phyloP scores from a whole-genome alignment of 116 monocot species.

The Cymodocea nodosa region DNA sequence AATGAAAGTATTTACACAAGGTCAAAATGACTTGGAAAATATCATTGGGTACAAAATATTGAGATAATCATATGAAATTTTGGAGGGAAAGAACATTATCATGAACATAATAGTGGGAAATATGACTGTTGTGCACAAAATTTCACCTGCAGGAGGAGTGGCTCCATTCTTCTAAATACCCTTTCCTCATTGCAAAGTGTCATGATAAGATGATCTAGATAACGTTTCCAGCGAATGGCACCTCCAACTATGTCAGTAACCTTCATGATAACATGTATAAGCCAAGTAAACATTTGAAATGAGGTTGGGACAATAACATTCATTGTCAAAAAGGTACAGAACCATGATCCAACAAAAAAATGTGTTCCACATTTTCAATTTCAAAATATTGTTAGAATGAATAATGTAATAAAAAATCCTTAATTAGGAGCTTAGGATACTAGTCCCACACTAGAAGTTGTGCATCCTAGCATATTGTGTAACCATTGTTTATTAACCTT shows the following conservation, averaged over 20 bases:
- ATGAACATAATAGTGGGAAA: not conserved
- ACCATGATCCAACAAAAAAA: not conserved
- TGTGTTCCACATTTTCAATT: not conserved
- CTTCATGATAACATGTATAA: slow-evolving; percentile 16
- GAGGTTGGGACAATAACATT: not conserved
- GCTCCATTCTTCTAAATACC: slow-evolving; percentile 80
- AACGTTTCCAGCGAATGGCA: slow-evolving; percentile 74
- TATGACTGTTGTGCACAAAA: not conserved
- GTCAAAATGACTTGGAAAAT: too few relatives aligned
- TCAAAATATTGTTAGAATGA: not conserved
- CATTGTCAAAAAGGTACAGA: not conserved
- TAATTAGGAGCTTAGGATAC: too few relatives aligned
- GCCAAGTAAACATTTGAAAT: not conserved
- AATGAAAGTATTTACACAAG: too few relatives aligned
- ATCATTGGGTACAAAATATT: not conserved
- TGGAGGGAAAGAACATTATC: not conserved
- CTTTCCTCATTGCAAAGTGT: slow-evolving; percentile 66
- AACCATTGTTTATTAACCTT: too few relatives aligned
- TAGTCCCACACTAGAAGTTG: too few relatives aligned
- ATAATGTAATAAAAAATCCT: not conserved
- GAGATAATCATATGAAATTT: not conserved
- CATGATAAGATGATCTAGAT: slow-evolving; percentile 86
- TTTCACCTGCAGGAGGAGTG: slow-evolving; percentile 79
- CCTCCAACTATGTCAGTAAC: slow-evolving; percentile 91
- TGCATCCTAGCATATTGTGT: too few relatives aligned